These are phyloP conservation scores for Yamadazyma akitaensis DNA, from an alignment of 805 yeast genomes.

Conservation along the genomic window DNA sequence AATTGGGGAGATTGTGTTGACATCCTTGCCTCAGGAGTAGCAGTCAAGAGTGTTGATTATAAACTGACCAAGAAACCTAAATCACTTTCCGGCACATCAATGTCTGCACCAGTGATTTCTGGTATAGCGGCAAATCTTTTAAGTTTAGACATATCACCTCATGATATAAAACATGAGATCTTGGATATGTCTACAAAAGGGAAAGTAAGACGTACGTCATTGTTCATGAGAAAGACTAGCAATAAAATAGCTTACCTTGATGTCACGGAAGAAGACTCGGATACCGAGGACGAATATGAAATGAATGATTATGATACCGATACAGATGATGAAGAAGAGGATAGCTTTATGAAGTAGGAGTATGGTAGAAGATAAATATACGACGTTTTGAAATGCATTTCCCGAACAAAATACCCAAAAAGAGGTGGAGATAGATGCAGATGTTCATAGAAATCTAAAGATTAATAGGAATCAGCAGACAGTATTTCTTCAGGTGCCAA, in stretches of 20 bases:
- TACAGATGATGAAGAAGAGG: not conserved
- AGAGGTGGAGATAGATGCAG: too few species aligned
- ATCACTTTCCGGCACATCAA: constrained; percentile 69
- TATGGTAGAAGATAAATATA: too few species aligned
- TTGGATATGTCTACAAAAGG: constrained; percentile 46
- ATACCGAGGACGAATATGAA: constrained; percentile 5
- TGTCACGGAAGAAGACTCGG: not conserved
- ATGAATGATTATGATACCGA: not conserved
- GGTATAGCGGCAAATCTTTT: constrained; percentile 59
- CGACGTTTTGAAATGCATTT: too few species aligned
- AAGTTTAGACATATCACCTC: constrained; percentile 46
- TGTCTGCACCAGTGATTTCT: constrained; percentile 75
- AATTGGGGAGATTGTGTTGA: constrained; percentile 94
- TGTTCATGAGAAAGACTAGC: constrained; percentile 53
- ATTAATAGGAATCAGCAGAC: too few species aligned
- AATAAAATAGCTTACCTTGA: constrained; percentile 46
- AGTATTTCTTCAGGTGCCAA: too few species aligned
- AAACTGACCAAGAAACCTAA: constrained; percentile 22
- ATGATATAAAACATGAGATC: constrained; percentile 40
- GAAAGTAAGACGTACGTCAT: constrained; percentile 44
- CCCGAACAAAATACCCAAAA: too few species aligned
- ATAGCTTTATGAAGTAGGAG: not conserved
- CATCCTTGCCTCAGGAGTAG: constrained; percentile 78
- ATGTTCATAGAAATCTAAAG: too few species aligned
- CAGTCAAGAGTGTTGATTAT: constrained; percentile 54